phyloP scores from a whole-genome alignment of 768 basidiomycete species.

The Phlebiopsis gigantea region DNA sequence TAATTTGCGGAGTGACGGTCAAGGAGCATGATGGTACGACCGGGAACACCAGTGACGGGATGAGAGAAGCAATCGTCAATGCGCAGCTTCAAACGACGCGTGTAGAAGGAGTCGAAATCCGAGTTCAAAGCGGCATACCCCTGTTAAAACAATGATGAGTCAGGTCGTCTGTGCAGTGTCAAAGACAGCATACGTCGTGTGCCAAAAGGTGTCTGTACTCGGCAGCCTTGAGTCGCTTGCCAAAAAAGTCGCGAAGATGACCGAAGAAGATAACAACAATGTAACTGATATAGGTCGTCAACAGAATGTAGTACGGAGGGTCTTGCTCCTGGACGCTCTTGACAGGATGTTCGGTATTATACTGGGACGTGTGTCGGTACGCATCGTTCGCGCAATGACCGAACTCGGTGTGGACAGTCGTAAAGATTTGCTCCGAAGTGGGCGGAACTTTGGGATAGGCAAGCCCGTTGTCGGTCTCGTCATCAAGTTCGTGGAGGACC shows the following conservation, averaged over 20 bases:
- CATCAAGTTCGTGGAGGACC: conserved; percentile 49
- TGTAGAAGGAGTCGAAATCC: conserved; percentile 99
- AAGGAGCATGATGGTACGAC: conserved; percentile 81
- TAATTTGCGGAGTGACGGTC: conserved; percentile 83
- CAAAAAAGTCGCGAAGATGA: conserved; percentile 92
- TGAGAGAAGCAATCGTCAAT: conserved; percentile 95
- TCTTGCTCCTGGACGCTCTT: conserved; percentile 64
- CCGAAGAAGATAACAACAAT: conserved; percentile 88
- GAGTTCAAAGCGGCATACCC: conserved; percentile 96
- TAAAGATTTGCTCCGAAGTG: conserved; percentile 75
- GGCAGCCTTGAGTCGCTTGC: conserved; percentile 69
- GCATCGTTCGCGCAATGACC: conserved; percentile 81
- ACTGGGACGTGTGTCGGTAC: conserved; percentile 64
- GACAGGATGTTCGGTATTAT: conserved; percentile 45
- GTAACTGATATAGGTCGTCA: conserved; percentile 92
- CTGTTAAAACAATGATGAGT: conserved; percentile 35
- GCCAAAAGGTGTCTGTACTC: conserved; percentile 82
- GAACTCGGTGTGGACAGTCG: conserved; percentile 84
- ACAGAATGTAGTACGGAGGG: conserved; percentile 88
- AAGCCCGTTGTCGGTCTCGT: conserved; percentile 44
- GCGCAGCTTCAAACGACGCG: conserved; percentile 88
- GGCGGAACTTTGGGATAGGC: conserved; percentile 61
- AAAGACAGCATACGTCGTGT: conserved; percentile 57
- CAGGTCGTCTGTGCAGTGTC: background rate
- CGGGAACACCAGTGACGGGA: conserved; percentile 92